Conservation (phyloP, 1,284 basidiomycete species). For the Omphalotus olearius region DNA sequence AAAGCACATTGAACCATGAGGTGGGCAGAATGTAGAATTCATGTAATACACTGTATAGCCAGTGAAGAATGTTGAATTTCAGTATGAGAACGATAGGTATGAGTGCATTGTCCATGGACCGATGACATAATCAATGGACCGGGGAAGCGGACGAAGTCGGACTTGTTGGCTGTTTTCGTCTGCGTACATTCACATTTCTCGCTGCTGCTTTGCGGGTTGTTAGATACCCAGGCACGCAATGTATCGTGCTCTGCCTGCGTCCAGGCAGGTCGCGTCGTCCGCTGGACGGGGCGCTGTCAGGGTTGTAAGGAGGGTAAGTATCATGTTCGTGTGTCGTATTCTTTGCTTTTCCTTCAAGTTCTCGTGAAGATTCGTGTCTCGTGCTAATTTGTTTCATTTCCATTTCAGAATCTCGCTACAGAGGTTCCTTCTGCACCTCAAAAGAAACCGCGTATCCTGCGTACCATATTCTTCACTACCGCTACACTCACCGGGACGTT, state of each 20-base stretch:
- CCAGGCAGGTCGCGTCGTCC: conserved; percentile 44
- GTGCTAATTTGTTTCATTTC: neutral
- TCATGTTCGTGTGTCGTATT: too few species aligned
- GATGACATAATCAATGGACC: conserved; percentile 2
- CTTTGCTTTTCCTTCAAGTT: too few species aligned
- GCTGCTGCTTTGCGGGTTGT: conserved; percentile 1
- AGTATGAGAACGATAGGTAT: too few species aligned
- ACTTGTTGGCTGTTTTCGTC: neutral
- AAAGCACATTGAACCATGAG: too few species aligned
- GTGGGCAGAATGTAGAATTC: too few species aligned
- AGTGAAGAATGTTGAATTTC: too few species aligned
- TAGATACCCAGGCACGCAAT: conserved; percentile 28
- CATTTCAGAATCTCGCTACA: conserved; percentile 51
- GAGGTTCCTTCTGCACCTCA: conserved; percentile 40
- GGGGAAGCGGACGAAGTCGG: conserved; percentile 4
- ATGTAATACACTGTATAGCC: too few species aligned
- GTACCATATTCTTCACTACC: conserved; percentile 58
- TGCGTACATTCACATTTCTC: neutral
- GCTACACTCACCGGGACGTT: conserved; percentile 62
- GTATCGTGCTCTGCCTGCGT: conserved; percentile 56
- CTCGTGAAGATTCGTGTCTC: conserved; percentile 1
- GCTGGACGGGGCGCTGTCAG: conserved; percentile 42
- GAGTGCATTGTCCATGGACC: too few species aligned
- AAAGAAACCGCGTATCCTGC: conserved; percentile 52
- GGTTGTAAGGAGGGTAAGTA: conserved; percentile 51